Percentiles rank a stretch among this genome's conserved stretches.
phyloP scores from a whole-genome alignment of 495 filamentous ascomycete species.

The Podospora pseudoanserina region DNA sequence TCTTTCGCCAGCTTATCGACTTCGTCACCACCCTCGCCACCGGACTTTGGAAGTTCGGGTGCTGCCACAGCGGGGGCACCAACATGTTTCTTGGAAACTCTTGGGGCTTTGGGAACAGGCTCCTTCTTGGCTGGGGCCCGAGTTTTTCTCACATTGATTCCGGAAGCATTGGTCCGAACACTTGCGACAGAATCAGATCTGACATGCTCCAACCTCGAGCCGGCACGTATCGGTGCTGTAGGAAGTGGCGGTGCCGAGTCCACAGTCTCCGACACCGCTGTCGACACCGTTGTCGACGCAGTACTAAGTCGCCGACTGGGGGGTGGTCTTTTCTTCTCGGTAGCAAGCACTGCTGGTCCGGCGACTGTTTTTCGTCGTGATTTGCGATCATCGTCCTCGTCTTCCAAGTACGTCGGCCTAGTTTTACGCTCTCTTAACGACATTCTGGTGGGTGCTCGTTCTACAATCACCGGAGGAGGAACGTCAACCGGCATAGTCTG shows the following conservation, averaged over 20 bases:
- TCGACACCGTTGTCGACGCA: slow-evolving; percentile 38
- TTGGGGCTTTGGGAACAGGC: slow-evolving; percentile 31
- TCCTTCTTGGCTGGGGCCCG: slow-evolving; percentile 42
- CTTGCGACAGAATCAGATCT: slow-evolving; percentile 41
- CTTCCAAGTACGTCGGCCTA: slow-evolving; percentile 41
- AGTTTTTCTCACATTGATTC: slow-evolving; percentile 44
- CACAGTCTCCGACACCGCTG: slow-evolving; percentile 28
- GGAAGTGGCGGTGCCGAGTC: slow-evolving; percentile 15
- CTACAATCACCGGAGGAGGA: slow-evolving; percentile 28
- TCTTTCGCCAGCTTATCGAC: slow-evolving; percentile 64
- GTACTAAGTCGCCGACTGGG: slow-evolving; percentile 39
- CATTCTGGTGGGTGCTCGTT: slow-evolving; percentile 56
- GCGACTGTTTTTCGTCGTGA: slow-evolving; percentile 66
- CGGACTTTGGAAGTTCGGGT: not conserved
- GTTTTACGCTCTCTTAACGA: slow-evolving; percentile 69
- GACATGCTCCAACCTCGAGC: slow-evolving; percentile 33
- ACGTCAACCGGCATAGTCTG: slow-evolving; percentile 28
- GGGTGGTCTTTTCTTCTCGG: slow-evolving; percentile 36
- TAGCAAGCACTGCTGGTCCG: slow-evolving; percentile 45
- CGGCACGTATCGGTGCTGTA: slow-evolving; percentile 14
- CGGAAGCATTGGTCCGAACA: slow-evolving; percentile 26
- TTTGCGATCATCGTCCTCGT: slow-evolving; percentile 51
- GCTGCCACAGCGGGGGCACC: slow-evolving; percentile 11
- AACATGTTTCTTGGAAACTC: slow-evolving; percentile 37
- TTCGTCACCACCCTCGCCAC: slow-evolving; percentile 27